Evolutionary conservation across 73 alveolate species (phyloP).

Genomic region (Tetrahymena thermophila): DNA sequence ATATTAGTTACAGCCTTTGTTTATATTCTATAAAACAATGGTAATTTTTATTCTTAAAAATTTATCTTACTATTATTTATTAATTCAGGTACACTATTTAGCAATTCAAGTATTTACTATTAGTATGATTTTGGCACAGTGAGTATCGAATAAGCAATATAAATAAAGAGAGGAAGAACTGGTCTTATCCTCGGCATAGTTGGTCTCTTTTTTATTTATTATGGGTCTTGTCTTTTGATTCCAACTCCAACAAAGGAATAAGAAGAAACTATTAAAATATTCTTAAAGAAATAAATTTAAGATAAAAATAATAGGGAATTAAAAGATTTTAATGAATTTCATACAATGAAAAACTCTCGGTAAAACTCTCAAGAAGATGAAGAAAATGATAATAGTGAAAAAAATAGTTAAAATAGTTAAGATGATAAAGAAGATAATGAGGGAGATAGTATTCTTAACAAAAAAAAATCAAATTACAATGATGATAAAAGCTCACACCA

Average conservation of each 20-base stretch:
- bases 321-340: background rate
- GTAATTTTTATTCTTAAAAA: background rate
- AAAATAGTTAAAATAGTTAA: background rate
- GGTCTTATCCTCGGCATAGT: background rate
- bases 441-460: background rate
- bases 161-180: background rate
- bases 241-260: background rate
- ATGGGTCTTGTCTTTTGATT: background rate
- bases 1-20: background rate
- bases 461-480: background rate
- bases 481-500: background rate
- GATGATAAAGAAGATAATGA: background rate
- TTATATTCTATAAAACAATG: background rate
- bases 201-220: background rate
- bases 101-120: background rate
- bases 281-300: background rate
- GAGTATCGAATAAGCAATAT: background rate
- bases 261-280: background rate
- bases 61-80: background rate
- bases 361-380: background rate
- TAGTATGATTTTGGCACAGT: background rate
- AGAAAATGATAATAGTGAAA: background rate
- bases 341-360: background rate
- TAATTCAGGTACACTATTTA: background rate
- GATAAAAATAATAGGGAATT: background rate